Conservation (phyloP, 2,329 filamentous ascomycete species). For the Pseudovirgaria hyperparasitica region DNA sequence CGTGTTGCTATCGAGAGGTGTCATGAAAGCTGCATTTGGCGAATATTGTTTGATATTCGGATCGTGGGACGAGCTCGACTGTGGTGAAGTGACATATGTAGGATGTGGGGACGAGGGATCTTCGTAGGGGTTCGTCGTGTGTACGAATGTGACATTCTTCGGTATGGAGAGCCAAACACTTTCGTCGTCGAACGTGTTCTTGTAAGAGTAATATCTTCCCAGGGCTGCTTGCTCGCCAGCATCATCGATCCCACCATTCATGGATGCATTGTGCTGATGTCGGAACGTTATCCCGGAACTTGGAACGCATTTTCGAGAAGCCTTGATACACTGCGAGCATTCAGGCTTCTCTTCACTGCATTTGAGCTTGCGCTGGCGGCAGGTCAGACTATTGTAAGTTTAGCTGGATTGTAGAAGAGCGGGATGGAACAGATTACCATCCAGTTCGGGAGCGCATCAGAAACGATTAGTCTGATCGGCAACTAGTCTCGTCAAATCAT, state of each 20-base stretch:
- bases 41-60: too few species aligned
- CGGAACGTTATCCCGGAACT: slow-evolving; percentile 53
- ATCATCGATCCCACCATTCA: slow-evolving; percentile 42
- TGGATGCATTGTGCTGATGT: slow-evolving; percentile 57
- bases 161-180: slow-evolving; percentile 52
- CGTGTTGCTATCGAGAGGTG: slow-evolving; percentile 2
- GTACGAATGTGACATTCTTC: slow-evolving; percentile 48
- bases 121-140: slow-evolving; percentile 49
- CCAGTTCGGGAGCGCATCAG: slow-evolving; percentile 27
- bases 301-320: slow-evolving; percentile 45
- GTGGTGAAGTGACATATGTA: slow-evolving; percentile 3
- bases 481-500: too few species aligned
- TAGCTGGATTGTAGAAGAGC: slow-evolving; percentile 5
- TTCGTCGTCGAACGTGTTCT: slow-evolving; percentile 49
- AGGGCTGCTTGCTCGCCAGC: slow-evolving; percentile 33
- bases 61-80: slow-evolving; percentile 2
- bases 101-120: slow-evolving; percentile 26
- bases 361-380: slow-evolving; percentile 50
- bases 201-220: slow-evolving; percentile 52
- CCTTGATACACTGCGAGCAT: slow-evolving; percentile 49
- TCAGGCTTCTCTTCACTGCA: slow-evolving; percentile 50
- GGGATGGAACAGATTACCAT: slow-evolving; percentile 16
- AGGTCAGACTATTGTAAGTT: slow-evolving; percentile 28
- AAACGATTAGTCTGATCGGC: too few species aligned
- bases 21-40: slow-evolving; percentile 6